phyloP scores from a whole-genome alignment of 768 basidiomycete species.

The Tylopilus plumbeoviolaceoides region DNA sequence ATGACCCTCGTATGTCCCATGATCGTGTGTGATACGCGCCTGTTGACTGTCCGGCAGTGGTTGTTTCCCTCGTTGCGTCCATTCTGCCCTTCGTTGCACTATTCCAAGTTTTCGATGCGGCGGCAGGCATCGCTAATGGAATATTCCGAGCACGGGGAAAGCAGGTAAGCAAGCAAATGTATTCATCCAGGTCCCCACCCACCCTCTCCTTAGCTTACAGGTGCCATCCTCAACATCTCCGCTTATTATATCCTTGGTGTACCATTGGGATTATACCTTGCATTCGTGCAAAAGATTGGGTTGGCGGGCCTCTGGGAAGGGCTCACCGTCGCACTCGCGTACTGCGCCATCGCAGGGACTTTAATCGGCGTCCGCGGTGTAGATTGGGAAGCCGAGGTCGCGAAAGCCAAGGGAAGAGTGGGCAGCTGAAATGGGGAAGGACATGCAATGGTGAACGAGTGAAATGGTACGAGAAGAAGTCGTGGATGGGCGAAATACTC shows the following conservation, averaged over 20 bases:
- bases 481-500: too few species aligned
- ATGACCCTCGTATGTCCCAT: constrained; percentile 46
- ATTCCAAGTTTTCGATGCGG: constrained; percentile 85
- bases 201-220: constrained; percentile 44
- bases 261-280: constrained; percentile 75
- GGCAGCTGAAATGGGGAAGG: constrained; percentile 35
- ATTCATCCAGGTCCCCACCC: neutral
- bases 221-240: constrained; percentile 58
- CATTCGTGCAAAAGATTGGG: constrained; percentile 54
- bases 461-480: neutral
- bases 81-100: constrained; percentile 74
- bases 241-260: constrained; percentile 84
- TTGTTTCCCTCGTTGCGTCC: constrained; percentile 44
- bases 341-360: constrained; percentile 52
- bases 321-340: constrained; percentile 65
- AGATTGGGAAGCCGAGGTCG: constrained; percentile 65
- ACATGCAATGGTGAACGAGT: neutral
- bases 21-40: neutral
- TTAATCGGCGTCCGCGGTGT: constrained; percentile 47
- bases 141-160: constrained; percentile 82
- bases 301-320: constrained; percentile 85
- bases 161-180: constrained; percentile 39
- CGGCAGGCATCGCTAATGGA: constrained; percentile 62
- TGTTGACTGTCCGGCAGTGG: constrained; percentile 34
- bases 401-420: constrained; percentile 7